phyloP scores from a whole-genome alignment of 2,329 filamentous ascomycete species.

The Claviceps fusiformis region DNA sequence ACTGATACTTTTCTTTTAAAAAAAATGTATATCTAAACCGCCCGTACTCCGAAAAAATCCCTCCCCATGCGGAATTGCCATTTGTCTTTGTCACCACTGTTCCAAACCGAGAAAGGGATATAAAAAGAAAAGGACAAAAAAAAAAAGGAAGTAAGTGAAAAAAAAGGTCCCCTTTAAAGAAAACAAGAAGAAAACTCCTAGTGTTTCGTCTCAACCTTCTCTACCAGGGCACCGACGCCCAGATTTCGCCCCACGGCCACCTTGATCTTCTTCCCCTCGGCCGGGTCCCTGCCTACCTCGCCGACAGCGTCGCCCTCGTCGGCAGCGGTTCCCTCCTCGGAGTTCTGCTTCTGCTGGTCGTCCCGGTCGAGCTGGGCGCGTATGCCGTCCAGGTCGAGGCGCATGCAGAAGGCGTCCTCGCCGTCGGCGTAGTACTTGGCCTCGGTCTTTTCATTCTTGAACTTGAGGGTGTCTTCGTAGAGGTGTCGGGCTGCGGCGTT shows the following conservation, averaged over 20 bases:
- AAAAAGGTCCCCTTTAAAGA: background rate
- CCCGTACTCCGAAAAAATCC: background rate
- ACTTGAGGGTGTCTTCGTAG: conserved; percentile 84
- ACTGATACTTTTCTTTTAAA: background rate
- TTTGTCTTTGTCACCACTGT: no score
- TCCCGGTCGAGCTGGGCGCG: conserved; percentile 26
- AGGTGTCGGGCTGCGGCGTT: conserved; percentile 84
- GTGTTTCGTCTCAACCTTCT: conserved; percentile 46
- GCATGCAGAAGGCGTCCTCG: conserved; percentile 92
- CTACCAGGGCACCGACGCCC: conserved; percentile 66
- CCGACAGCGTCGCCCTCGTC: conserved; percentile 63
- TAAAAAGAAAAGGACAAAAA: background rate
- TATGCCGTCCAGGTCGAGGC: conserved; percentile 61
- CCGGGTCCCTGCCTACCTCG: conserved; percentile 41
- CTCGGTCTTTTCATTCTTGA: conserved; percentile 76
- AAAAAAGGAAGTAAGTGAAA: background rate
- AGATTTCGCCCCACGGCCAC: conserved; percentile 71
- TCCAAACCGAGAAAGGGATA: no score
- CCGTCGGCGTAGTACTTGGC: conserved; percentile 93
- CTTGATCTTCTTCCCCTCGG: conserved; percentile 52
- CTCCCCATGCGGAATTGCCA: no score
- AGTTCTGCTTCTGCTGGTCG: conserved; percentile 11
- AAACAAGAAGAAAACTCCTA: background rate
- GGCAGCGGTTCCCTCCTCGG: conserved; percentile 23
- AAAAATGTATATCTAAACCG: background rate